Evolutionary conservation across 1,139 yeast genomes (phyloP), one percentile per base, ranked within the genome.

Genomic region (Hanseniaspora gamundiae): DNA sequence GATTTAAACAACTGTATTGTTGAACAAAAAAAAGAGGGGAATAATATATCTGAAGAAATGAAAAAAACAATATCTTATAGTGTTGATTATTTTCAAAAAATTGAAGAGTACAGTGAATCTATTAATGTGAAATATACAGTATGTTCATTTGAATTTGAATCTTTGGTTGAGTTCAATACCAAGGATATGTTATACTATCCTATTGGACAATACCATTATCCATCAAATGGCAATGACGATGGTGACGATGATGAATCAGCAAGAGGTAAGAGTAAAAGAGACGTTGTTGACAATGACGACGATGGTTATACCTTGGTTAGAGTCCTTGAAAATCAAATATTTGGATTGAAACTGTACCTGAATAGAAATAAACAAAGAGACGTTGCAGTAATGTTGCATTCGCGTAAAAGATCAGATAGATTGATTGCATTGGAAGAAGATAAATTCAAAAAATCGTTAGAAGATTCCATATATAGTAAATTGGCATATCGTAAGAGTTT

Each of bases 371-470:
- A 55, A 43, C 54, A 53, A 17, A 50, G 51, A 30, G 52, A 57
- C 6, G 53, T 59, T 51, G 57, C 54, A 11, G 56, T 50, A 33
- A 46, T 61, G 31, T 40, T 61, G 41, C 52, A 51, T 4, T 52
- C 58, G 43, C 52, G 64, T 33, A 60, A 61, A 39, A 49, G 63
- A 36, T 61, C 65, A 1, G 54, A 64, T 2, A 52, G 64, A 45
- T 45, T 61, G 14, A 58, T 58, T 1, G 63, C 62, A 1, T 52
- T 55, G 19, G 61, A 60, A 33, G 61, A 58, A 38, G 62, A 58
- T 29, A 50, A 52, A 7, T 55, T 54, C 41, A 55, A 55, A 27
- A 54, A 52, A 45, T 61, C 54, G 19, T 40, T 55, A 10, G 61
- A 53, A 41, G 49, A 52, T 35, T 45, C 50, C n/a, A 53, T 58